phyloP scores from a whole-genome alignment of 1,284 basidiomycete genomes.

The Irpex sp. region DNA sequence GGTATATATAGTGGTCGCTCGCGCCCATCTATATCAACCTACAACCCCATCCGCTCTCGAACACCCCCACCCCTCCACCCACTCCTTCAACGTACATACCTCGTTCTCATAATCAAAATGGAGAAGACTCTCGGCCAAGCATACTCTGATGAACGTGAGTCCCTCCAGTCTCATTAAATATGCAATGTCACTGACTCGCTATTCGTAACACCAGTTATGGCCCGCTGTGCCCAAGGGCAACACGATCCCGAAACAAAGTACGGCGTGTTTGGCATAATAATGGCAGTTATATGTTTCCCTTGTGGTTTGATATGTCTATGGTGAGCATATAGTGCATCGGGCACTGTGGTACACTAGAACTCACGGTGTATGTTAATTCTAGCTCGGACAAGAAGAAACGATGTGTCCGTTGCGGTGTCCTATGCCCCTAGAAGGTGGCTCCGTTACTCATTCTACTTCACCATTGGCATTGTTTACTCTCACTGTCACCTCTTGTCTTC shows the following conservation, averaged over 20 bases:
- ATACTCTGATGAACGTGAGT: background rate
- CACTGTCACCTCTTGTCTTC: no score
- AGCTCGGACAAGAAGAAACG: background rate
- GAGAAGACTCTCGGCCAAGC: background rate
- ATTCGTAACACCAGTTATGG: background rate
- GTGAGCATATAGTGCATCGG: background rate
- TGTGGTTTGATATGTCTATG: background rate
- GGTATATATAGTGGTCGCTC: no score
- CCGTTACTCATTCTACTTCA: no score
- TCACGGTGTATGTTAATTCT: background rate
- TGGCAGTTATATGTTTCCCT: background rate
- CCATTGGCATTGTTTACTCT: no score
- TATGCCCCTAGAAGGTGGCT: background rate
- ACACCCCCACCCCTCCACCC: no score
- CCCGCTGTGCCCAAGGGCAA: conserved; percentile 1
- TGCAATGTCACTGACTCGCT: background rate
- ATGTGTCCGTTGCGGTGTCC: background rate
- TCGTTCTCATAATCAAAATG: background rate
- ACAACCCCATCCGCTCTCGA: no score
- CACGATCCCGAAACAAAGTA: background rate
- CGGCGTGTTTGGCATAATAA: background rate
- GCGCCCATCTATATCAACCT: no score
- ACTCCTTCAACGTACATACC: no score
- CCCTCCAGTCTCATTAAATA: background rate
- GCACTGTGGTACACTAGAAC: background rate